Percentiles rank a stretch among this genome's conserved stretches.
Evolutionary conservation across 495 filamentous ascomycete species (phyloP).

Genomic region (Tuber brumale): DNA sequence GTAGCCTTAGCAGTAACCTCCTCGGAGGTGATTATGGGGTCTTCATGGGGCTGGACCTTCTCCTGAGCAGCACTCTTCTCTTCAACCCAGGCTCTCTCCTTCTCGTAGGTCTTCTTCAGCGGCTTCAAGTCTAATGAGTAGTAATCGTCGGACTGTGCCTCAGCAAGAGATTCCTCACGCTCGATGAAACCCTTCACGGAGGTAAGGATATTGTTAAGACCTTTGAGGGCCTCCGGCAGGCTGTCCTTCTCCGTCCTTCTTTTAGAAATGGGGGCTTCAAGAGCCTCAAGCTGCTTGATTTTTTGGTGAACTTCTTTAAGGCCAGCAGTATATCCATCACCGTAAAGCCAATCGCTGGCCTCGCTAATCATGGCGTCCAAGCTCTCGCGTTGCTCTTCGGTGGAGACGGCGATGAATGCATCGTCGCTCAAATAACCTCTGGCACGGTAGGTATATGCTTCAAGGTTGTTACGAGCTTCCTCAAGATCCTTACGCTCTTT

Average conservation of each 20-base stretch:
- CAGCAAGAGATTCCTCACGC: constrained; percentile 42
- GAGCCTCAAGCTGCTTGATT: constrained; percentile 59
- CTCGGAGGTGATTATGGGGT: constrained; percentile 61
- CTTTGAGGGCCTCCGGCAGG: constrained; percentile 31
- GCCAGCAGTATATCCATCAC: constrained; percentile 67
- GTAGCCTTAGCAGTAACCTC: constrained; percentile 58
- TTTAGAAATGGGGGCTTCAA: constrained; percentile 49
- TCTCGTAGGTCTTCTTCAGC: constrained; percentile 48
- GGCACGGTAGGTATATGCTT: constrained; percentile 84
- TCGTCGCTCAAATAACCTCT: constrained; percentile 73
- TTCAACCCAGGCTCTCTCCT: constrained; percentile 57
- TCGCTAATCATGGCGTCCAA: constrained; percentile 60
- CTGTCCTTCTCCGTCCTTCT: constrained; percentile 47
- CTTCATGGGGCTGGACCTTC: constrained; percentile 58
- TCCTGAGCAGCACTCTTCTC: constrained; percentile 61
- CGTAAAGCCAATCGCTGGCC: constrained; percentile 85
- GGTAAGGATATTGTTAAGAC: constrained; percentile 50
- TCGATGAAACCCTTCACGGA: constrained; percentile 44
- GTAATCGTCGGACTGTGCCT: constrained; percentile 44
- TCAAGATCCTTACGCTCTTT: constrained; percentile 66
- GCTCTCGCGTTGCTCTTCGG: constrained; percentile 52
- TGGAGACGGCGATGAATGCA: constrained; percentile 64
- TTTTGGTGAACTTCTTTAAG: constrained; percentile 63
- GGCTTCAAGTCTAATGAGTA: constrained; percentile 56
- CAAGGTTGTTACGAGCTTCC: constrained; percentile 84